Evolutionary conservation across 140 eudicot species (phyloP).

Genomic region (Anethum foeniculum): DNA sequence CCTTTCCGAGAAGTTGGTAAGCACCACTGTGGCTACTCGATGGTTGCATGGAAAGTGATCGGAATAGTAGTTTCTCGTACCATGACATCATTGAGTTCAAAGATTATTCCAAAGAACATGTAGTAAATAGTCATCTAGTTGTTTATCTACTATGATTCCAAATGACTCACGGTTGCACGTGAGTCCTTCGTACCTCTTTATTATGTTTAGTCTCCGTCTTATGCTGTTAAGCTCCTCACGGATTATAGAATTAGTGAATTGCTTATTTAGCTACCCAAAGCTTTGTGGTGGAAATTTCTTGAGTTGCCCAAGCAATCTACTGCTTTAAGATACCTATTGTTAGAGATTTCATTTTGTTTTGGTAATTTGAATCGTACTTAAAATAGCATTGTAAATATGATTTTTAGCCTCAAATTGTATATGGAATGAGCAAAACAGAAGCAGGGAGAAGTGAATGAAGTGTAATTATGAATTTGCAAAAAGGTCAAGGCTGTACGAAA

Average conservation of each 20-base stretch:
- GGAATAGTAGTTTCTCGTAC: conserved; percentile 32
- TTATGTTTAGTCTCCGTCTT: neutral
- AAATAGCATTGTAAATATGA: no score
- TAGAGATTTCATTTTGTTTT: no score
- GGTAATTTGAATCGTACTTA: no score
- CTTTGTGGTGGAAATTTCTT: neutral
- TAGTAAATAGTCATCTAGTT: conserved; percentile 30
- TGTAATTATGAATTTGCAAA: no score
- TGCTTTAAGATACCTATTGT: neutral
- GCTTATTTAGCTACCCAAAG: neutral
- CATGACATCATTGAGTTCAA: conserved; percentile 35
- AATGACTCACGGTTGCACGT: conserved; percentile 60
- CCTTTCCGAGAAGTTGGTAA: conserved; percentile 28
- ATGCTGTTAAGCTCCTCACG: neutral
- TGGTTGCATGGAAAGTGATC: conserved; percentile 22
- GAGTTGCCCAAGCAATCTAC: neutral
- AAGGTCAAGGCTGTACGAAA: no score
- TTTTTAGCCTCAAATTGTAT: no score
- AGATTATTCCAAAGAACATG: conserved; percentile 35
- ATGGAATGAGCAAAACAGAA: no score
- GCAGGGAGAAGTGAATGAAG: no score
- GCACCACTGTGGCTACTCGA: conserved; percentile 25
- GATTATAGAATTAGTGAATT: no score
- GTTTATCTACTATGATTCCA: conserved; percentile 29
- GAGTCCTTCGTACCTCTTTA: neutral